phyloP scores from a whole-genome alignment of 345 rosid genomes.

The Ceriops zippeliana region DNA sequence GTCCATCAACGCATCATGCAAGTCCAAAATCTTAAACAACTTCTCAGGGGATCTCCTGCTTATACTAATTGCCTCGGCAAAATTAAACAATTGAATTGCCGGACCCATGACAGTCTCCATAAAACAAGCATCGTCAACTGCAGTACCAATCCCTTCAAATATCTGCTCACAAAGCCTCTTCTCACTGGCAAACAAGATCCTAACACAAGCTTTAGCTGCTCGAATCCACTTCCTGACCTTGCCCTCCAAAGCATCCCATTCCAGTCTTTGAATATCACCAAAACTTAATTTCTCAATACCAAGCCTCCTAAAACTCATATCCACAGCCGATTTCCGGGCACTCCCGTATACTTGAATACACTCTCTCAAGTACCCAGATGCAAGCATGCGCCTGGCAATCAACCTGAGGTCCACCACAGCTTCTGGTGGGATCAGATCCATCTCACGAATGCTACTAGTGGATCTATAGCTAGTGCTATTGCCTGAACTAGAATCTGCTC shows the following conservation, averaged over 20 bases:
- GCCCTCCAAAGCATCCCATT: slow-evolving; percentile 76
- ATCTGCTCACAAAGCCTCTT: slow-evolving; percentile 78
- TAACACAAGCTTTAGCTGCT: slow-evolving; percentile 71
- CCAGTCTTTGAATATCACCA: slow-evolving; percentile 87
- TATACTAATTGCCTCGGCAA: slow-evolving; percentile 86
- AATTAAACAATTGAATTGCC: slow-evolving; percentile 70
- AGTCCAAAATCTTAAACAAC: slow-evolving; percentile 82
- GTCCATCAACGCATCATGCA: slow-evolving; percentile 71
- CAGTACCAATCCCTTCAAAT: slow-evolving; percentile 61
- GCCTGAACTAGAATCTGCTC: slow-evolving; percentile 14
- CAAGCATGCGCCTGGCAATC: slow-evolving; percentile 74
- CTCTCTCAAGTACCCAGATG: slow-evolving; percentile 73
- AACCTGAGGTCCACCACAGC: slow-evolving; percentile 64
- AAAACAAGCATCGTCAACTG: slow-evolving; percentile 69
- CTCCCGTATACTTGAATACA: slow-evolving; percentile 92
- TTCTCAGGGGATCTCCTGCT: slow-evolving; percentile 91
- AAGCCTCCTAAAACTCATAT: slow-evolving; percentile 56
- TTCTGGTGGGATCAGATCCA: slow-evolving; percentile 71
- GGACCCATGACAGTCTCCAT: slow-evolving; percentile 83
- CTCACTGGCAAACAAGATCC: slow-evolving; percentile 84
- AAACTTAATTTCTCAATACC: slow-evolving; percentile 88
- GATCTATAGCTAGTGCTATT: slow-evolving; percentile 50
- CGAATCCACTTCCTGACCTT: slow-evolving; percentile 90
- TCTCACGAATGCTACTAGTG: slow-evolving; percentile 78
- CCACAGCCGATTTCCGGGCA: slow-evolving; percentile 80